A percentile compares a stretch with the other conserved stretches of the same genome.
These are phyloP conservation scores for Talaromyces funiculosus DNA, from an alignment of 2,329 filamentous ascomycete genomes.

Conservation along the genomic window DNA sequence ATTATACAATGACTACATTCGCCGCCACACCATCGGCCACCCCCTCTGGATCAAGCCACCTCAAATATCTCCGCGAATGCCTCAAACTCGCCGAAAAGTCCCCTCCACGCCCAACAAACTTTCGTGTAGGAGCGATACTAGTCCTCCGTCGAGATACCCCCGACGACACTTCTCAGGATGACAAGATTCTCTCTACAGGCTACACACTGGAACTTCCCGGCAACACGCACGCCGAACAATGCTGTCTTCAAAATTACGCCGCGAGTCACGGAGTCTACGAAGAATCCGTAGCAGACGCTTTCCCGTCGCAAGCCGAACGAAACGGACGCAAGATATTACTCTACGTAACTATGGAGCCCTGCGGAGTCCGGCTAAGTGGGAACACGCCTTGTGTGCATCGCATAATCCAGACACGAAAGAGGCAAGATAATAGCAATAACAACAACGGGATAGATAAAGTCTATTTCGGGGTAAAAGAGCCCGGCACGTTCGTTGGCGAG, in stretches of 20 bases:
- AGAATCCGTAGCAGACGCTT: conserved; percentile 38
- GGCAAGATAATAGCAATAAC: conserved; percentile 44
- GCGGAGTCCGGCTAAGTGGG: conserved; percentile 42
- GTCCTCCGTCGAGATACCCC: conserved; percentile 41
- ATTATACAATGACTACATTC: conserved; percentile 14
- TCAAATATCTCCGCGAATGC: conserved; percentile 61
- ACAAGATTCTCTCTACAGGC: conserved; percentile 66
- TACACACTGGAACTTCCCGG: conserved; percentile 87
- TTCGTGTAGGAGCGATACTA: conserved; percentile 88
- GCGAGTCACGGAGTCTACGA: conserved; percentile 30
- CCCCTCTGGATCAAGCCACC: conserved; percentile 25
- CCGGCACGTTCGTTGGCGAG: conserved; percentile 78
- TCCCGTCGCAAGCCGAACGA: conserved; percentile 20
- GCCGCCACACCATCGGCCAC: conserved; percentile 12
- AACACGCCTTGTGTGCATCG: conserved; percentile 62
- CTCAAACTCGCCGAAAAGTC: conserved; percentile 72
- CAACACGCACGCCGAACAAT: conserved; percentile 96
- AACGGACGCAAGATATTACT: conserved; percentile 48
- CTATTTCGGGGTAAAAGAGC: conserved; percentile 83
- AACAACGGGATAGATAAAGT: conserved; percentile 63
- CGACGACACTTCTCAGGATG: conserved; percentile 19
- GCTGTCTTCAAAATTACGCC: conserved; percentile 68
- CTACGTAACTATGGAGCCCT: conserved; percentile 80
- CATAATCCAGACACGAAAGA: conserved; percentile 53
- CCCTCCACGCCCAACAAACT: conserved; percentile 83